Percentiles rank a stretch among this genome's conserved stretches.
phyloP scores from a whole-genome alignment of 805 yeast genomes.

The Clavispora carvajalis region DNA sequence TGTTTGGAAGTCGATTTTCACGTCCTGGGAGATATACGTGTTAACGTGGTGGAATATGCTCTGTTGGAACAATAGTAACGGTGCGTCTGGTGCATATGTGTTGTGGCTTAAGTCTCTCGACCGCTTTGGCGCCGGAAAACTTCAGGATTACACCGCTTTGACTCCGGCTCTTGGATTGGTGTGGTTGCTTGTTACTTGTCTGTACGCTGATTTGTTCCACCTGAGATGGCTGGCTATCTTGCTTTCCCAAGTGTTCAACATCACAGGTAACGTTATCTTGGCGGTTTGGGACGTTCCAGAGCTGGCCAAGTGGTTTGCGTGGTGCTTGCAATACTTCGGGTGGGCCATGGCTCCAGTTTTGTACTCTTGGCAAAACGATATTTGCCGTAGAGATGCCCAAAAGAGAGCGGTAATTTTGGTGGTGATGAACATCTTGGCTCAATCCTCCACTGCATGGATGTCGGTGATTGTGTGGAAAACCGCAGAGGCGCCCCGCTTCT shows the following conservation, averaged over 20 bases:
- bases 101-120: conserved; percentile 46
- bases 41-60: conserved; percentile 50
- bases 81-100: conserved; percentile 49
- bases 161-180: conserved; percentile 41
- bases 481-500: conserved; percentile 51
- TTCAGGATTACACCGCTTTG: conserved; percentile 40
- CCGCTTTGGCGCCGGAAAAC: conserved; percentile 24
- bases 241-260: conserved; percentile 49
- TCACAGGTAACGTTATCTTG: conserved; percentile 48
- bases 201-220: conserved; percentile 32
- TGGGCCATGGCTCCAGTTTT: conserved; percentile 62
- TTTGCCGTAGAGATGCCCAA: conserved; percentile 52
- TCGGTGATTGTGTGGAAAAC: conserved; percentile 48
- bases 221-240: conserved; percentile 49
- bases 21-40: conserved; percentile 58
- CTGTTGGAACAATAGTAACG: conserved; percentile 60
- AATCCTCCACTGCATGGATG: conserved; percentile 51
- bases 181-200: conserved; percentile 34
- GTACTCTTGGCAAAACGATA: conserved; percentile 54
- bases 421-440: conserved; percentile 50
- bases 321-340: conserved; percentile 52
- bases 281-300: conserved; percentile 56
- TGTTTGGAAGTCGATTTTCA: conserved; percentile 49
- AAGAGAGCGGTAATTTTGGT: conserved; percentile 54
- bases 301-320: conserved; percentile 62